Percentiles rank a stretch among this genome's conserved stretches.
Evolutionary conservation across 768 basidiomycete species (phyloP).

Genomic region (Trametes cubensis): DNA sequence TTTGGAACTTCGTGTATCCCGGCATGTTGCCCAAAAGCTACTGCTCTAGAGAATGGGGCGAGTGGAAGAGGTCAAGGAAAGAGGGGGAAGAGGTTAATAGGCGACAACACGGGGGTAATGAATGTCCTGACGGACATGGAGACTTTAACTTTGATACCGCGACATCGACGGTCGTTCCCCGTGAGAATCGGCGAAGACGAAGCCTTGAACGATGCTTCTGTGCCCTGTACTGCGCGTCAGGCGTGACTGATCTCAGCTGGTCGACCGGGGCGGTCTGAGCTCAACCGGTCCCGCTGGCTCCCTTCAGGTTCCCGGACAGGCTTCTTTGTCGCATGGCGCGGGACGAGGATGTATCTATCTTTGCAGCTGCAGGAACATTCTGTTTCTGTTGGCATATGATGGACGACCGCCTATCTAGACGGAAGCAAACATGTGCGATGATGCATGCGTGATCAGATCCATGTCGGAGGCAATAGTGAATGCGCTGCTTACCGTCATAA

Average conservation of each 20-base stretch:
- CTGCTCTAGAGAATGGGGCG: constrained; percentile 2
- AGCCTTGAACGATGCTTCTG: constrained; percentile 17
- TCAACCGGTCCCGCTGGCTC: constrained; percentile 3
- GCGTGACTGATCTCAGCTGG: constrained; percentile 19
- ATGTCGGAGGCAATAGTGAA: too few species aligned
- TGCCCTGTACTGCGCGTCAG: constrained; percentile 14
- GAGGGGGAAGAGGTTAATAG: constrained; percentile 11
- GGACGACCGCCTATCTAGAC: too few species aligned
- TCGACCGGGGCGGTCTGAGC: constrained; percentile 16
- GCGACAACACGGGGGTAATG: constrained; percentile 17
- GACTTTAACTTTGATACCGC: too few species aligned
- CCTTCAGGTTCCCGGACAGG: neutral
- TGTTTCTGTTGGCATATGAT: too few species aligned
- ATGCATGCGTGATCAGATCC: too few species aligned
- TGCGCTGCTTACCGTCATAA: too few species aligned
- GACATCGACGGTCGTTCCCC: too few species aligned
- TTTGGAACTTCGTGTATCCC: constrained; percentile 19
- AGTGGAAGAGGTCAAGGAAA: constrained; percentile 6
- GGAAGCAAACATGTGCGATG: too few species aligned
- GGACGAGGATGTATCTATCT: neutral
- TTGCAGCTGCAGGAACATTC: too few species aligned
- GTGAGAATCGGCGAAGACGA: too few species aligned
- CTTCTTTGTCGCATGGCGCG: constrained; percentile 1
- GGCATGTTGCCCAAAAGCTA: constrained; percentile 10
- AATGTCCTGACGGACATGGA: neutral